Percentiles rank a stretch among this genome's conserved stretches.
These are phyloP conservation scores for Colletotrichum lini DNA, from an alignment of 2,329 filamentous ascomycete species.

Conservation along the genomic window DNA sequence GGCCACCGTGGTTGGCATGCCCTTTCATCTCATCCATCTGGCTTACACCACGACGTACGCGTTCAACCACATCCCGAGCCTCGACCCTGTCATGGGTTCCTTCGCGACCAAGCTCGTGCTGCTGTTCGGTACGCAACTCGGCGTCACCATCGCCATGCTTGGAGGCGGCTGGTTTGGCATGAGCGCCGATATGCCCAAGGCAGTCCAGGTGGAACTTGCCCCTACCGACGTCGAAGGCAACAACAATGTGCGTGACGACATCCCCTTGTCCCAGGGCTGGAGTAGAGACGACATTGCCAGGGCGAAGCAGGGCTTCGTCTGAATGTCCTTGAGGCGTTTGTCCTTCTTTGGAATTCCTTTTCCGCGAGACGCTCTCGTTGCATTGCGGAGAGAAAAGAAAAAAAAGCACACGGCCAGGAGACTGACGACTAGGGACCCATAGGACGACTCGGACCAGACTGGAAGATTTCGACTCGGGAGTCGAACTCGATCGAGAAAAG, in stretches of 20 bases:
- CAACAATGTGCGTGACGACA: slow-evolving; percentile 30
- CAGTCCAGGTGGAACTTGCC: slow-evolving; percentile 17
- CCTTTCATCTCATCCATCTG: slow-evolving; percentile 45
- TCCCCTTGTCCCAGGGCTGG: slow-evolving; percentile 18
- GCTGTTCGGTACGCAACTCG: slow-evolving; percentile 43
- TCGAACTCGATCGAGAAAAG: slow-evolving; percentile 27
- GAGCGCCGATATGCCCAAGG: slow-evolving; percentile 19
- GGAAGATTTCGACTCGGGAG: slow-evolving; percentile 20
- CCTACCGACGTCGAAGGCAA: slow-evolving; percentile 16
- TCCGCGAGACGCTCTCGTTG: not conserved
- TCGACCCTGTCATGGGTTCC: slow-evolving; percentile 45
- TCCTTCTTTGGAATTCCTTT: not conserved
- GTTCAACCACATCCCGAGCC: slow-evolving; percentile 40
- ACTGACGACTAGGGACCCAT: slow-evolving; percentile 24
- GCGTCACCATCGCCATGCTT: slow-evolving; percentile 27
- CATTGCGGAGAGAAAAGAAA: not conserved
- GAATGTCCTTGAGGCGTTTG: slow-evolving; percentile 2
- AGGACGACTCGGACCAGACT: slow-evolving; percentile 27
- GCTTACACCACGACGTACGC: slow-evolving; percentile 46
- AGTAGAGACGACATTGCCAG: slow-evolving; percentile 22
- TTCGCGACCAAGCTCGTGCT: slow-evolving; percentile 45
- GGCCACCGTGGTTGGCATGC: slow-evolving; percentile 40
- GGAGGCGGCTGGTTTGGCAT: slow-evolving; percentile 41
- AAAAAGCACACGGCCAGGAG: slow-evolving; percentile 6
- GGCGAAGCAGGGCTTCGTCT: slow-evolving; percentile 29